Evolutionary conservation across 2,329 filamentous ascomycete genomes (phyloP), one percentile per base, ranked within the genome.

Genomic region (Claviceps monticola): DNA sequence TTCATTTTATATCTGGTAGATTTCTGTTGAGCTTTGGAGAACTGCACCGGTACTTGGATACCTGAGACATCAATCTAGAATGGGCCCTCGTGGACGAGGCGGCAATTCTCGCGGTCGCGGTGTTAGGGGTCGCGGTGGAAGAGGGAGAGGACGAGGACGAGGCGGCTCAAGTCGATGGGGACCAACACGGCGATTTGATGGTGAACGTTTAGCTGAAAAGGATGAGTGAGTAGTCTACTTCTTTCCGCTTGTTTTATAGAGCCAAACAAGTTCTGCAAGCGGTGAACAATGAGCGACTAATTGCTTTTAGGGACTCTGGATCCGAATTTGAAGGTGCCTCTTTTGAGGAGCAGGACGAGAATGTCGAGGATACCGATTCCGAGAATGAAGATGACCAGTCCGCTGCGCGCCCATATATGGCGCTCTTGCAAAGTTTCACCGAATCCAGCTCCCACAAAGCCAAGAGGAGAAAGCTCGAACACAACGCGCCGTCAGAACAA

Each of bases 381-480:
- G 72, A 73, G 8, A 70, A 73, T 7, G 73, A 76, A 2, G 62
- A 73, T 46, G 66, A 72, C 42, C 37, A 71, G 29, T 59, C 69
- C 9, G 50, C 66, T 26, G 65, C 69, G 26, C 70, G 71, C 34
- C 74, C 80, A 3, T 84, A 83, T 56, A 68, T 75, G 65, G 69
- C 76, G 7, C 68, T 84, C 6, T 68, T 84, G 59, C 74, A 81
- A 59, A 81, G 75, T 53, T 67, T 84, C 48, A 68, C 71, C 2
- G 71, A 75, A 26, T 67, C 70, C 3, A 60, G 65, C 21, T 66
- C 62, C 3, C 74, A 71, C 2, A 72, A 69, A 43, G 66, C 74
- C 1, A 84, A 83, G 61, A 71, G 78, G 62, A 71, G 79, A 52
- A 83, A 82, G 59, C 56, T 82, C 8, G 71, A 74, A 23, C 70